A percentile compares a stretch with the other conserved stretches of the same genome.
phyloP scores from a whole-genome alignment of 305 asterid genomes.

The Rubia occidens region DNA sequence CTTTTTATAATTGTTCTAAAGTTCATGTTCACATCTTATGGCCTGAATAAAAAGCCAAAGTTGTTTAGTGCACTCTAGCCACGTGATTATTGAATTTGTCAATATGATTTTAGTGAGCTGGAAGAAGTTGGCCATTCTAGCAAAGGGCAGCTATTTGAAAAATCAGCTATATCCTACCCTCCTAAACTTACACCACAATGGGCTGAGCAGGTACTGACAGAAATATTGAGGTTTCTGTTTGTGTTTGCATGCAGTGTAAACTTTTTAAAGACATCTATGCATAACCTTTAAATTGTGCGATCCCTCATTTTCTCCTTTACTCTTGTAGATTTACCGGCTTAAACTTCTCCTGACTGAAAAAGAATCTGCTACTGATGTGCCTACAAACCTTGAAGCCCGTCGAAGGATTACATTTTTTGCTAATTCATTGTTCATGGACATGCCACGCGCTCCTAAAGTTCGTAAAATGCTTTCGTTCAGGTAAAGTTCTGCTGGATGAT shows the following conservation, averaged over 20 bases:
- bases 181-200: conserved; percentile 82
- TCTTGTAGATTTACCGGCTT: conserved; percentile 79
- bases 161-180: conserved; percentile 61
- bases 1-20: neutral
- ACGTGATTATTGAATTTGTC: neutral
- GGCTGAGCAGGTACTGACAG: conserved; percentile 77
- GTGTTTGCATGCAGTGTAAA: neutral
- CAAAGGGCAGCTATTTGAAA: conserved; percentile 84
- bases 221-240: neutral
- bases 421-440: conserved; percentile 91
- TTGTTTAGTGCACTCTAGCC: neutral
- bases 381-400: conserved; percentile 94
- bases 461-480: conserved; percentile 98
- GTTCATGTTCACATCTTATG: neutral
- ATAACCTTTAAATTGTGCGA: neutral
- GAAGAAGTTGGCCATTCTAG: conserved; percentile 73
- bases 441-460: conserved; percentile 98
- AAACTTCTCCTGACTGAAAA: conserved; percentile 92
- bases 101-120: conserved; percentile 51
- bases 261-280: neutral
- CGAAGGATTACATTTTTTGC: conserved; percentile 89
- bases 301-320: conserved; percentile 14
- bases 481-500: conserved; percentile 26
- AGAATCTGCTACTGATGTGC: conserved; percentile 92
- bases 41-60: neutral